These are phyloP conservation scores for Xylaria sp. DNA, from an alignment of 2,329 filamentous ascomycete species.

Conservation along the genomic window DNA sequence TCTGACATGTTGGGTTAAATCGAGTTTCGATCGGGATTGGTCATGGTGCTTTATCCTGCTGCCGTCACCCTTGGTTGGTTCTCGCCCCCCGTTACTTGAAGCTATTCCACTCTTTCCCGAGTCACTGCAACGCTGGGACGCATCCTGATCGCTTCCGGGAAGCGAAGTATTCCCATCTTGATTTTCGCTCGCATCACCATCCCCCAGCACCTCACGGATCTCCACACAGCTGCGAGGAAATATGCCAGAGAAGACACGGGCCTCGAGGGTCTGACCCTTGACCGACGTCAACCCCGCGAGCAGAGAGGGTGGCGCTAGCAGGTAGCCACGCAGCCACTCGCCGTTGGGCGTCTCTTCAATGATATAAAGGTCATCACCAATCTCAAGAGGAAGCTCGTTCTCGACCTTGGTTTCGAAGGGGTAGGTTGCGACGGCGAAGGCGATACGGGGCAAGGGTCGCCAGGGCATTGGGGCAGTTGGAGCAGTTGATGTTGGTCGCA, in stretches of 20 bases:
- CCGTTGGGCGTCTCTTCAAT: conserved; percentile 95
- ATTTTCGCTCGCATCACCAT: conserved; percentile 72
- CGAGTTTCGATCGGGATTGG: conserved; percentile 6
- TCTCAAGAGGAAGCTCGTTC: conserved; percentile 93
- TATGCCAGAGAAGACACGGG: conserved; percentile 97
- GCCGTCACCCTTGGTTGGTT: conserved; percentile 43
- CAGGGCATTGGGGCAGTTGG: conserved; percentile 78
- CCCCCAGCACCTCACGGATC: conserved; percentile 89
- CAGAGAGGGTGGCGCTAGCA: conserved; percentile 92
- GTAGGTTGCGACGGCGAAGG: conserved; percentile 95
- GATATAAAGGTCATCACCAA: conserved; percentile 98
- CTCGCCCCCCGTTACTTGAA: conserved; percentile 52
- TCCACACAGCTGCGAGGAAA: conserved; percentile 96
- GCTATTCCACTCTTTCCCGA: conserved; percentile 66
- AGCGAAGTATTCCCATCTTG: conserved; percentile 58
- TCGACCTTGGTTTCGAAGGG: conserved; percentile 89
- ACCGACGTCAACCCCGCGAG: conserved; percentile 90
- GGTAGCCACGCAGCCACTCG: conserved; percentile 93
- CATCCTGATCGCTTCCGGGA: conserved; percentile 47
- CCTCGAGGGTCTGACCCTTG: conserved; percentile 93
- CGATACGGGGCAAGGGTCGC: conserved; percentile 95
- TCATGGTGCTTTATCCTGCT: conserved; percentile 40
- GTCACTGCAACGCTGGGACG: conserved; percentile 56
- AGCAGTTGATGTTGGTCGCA: conserved; percentile 47
- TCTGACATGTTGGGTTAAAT: conserved; percentile 53